Conservation (phyloP, 2,329 filamentous ascomycete genomes). For the Helicocarpus griseus region DNA sequence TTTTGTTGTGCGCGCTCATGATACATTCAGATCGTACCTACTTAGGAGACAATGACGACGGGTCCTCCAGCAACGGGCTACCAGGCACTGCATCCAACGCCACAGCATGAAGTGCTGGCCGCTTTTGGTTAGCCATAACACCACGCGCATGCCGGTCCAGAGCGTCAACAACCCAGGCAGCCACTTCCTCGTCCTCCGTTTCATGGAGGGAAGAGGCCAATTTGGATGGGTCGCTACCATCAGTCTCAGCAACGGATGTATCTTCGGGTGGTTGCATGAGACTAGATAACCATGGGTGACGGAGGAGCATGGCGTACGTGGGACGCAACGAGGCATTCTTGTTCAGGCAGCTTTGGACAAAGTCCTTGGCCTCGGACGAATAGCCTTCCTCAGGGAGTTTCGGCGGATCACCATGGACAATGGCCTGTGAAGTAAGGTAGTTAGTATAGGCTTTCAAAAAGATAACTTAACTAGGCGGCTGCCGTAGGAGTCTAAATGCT, state of each 20-base stretch:
- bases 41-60: conserved; percentile 7
- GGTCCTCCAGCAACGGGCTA: conserved; percentile 26
- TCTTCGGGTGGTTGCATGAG: conserved; percentile 62
- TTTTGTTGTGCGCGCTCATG: no score
- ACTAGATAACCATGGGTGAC: conserved; percentile 76
- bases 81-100: conserved; percentile 61
- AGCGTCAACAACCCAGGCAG: conserved; percentile 68
- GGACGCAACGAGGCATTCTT: conserved; percentile 87
- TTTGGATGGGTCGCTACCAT: conserved; percentile 20
- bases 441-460: conserved; percentile 9
- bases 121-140: conserved; percentile 44
- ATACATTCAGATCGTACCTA: background rate
- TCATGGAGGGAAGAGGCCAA: conserved; percentile 25
- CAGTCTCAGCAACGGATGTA: no score
- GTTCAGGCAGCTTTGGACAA: conserved; percentile 82
- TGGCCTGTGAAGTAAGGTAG: conserved; percentile 54
- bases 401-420: conserved; percentile 93
- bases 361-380: conserved; percentile 70
- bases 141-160: conserved; percentile 58
- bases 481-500: conserved; percentile 35
- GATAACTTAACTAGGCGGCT: no score
- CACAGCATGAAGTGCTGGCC: conserved; percentile 79
- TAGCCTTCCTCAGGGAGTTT: conserved; percentile 70
- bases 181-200: conserved; percentile 70
- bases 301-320: conserved; percentile 81